Evolutionary conservation across 1,284 basidiomycete genomes (phyloP).

Genomic region (Exobasidium rhododendri): DNA sequence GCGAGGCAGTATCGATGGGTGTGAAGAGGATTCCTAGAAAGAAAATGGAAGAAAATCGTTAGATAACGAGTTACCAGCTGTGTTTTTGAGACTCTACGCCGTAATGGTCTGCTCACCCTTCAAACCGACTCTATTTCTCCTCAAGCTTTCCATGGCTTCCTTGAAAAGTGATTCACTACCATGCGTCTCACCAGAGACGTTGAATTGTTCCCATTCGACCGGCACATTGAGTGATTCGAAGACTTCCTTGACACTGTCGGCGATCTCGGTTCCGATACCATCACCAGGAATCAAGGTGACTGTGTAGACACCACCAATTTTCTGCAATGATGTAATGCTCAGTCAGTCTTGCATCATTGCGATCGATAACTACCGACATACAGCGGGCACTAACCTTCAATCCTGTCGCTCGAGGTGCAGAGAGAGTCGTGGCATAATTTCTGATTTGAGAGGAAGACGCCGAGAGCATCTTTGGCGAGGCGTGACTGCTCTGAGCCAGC

Average conservation of each 20-base stretch:
- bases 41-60: not conserved
- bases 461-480: not conserved
- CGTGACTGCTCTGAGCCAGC: conserved; percentile 7
- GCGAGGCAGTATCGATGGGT: conserved; percentile 89
- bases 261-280: conserved; percentile 87
- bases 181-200: conserved; percentile 93
- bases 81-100: too few species aligned
- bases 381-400: conserved; percentile 8
- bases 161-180: conserved; percentile 92
- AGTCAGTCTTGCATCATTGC: too few species aligned
- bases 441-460: not conserved
- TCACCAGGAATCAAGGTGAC: conserved; percentile 55
- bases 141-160: conserved; percentile 83
- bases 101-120: conserved; percentile 79
- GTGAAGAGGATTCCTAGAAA: conserved; percentile 98
- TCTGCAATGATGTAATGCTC: conserved; percentile 5
- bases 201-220: conserved; percentile 98
- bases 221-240: conserved; percentile 96
- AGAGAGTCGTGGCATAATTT: conserved; percentile 8
- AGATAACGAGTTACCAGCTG: too few species aligned
- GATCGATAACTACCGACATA: too few species aligned
- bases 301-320: conserved; percentile 31
- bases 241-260: conserved; percentile 97
- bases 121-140: conserved; percentile 94
- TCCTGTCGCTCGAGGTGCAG: conserved; percentile 7